Base-by-base conservation (phyloP, 148 eudicot species). In the Diospyros lotus region DNA sequence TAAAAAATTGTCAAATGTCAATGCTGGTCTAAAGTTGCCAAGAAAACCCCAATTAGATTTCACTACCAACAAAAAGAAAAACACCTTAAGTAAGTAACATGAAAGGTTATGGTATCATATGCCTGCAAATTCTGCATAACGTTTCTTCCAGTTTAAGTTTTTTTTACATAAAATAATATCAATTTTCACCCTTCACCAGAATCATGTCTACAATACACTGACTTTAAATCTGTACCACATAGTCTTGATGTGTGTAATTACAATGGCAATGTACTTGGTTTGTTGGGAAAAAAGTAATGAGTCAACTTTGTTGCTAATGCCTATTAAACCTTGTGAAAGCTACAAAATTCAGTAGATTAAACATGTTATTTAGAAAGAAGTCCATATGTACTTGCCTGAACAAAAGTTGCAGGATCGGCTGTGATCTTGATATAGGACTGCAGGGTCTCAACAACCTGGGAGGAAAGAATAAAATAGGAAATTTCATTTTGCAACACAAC, bases 361-460 rank as follows among this genome's bases (percentile, higher is more conserved):
- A 64, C 1, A 51, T 52, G n/a, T 6, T 13, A 1, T 51, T n/a
- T 1, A n/a, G 58, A 68, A 68, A 68, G 42, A 7, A 56, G 42
- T 17, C n/a, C 38, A 4, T 42, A 15, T 6, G 41, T 59, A 58
- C 76, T 42, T 68, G 89, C 98, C 92, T 89, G 93, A 80, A 89
- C 83, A 72, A 89, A 69, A 46, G 96, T 89, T 61, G 85, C 75
- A 69, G 98, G 89, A 60, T 88, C 90, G 1, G 89, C 71, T 5
- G 89, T 77, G 68, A 88, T 76, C 61, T 66, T 75, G 69, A 86
- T 77, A 75, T 79, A 87, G 71, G 78, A 73, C 66, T 80, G 82
- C 62, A 91, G 54, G 77, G 83, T 80, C 62, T 82, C 84, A 39
- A 80, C 77, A 77, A 93, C 58, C 96, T 93, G 85, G 71, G 41